Evolutionary conservation across 2,329 filamentous ascomycete genomes (phyloP).

Genomic region (Penicillium sclerotiorum): DNA sequence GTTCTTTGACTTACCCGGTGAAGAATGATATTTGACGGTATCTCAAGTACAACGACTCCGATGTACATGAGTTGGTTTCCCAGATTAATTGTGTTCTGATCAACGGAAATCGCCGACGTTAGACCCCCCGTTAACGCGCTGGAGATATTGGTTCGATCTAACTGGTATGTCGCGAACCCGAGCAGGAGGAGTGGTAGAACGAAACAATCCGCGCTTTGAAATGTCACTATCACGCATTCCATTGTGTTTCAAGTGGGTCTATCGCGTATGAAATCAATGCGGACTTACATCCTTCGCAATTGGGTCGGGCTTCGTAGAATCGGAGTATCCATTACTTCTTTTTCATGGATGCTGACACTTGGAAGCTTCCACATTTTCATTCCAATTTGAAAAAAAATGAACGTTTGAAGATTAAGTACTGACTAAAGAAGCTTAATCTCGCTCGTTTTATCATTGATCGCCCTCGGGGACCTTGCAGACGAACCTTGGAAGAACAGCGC

Average conservation of each 20-base stretch:
- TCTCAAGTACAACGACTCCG: slow-evolving; percentile 54
- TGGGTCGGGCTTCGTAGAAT: neutral
- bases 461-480: slow-evolving; percentile 2
- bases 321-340: neutral
- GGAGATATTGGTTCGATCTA: slow-evolving; percentile 57
- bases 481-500: too few species aligned
- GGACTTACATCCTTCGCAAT: slow-evolving; percentile 3
- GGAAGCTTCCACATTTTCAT: neutral
- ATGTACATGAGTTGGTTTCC: slow-evolving; percentile 59
- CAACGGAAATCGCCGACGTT: slow-evolving; percentile 45
- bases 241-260: too few species aligned
- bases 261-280: too few species aligned
- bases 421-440: too few species aligned
- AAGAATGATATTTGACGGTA: slow-evolving; percentile 53
- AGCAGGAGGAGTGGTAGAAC: slow-evolving; percentile 55
- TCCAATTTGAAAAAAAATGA: neutral
- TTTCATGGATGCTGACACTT: neutral
- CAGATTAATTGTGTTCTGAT: slow-evolving; percentile 54
- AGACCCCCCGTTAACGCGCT: slow-evolving; percentile 56
- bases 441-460: neutral
- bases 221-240: neutral
- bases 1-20: slow-evolving; percentile 20
- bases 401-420: too few species aligned
- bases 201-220: slow-evolving; percentile 48
- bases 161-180: slow-evolving; percentile 55